Evolutionary conservation across 2,329 filamentous ascomycete genomes (phyloP).

Genomic region (Penicillium sp.): DNA sequence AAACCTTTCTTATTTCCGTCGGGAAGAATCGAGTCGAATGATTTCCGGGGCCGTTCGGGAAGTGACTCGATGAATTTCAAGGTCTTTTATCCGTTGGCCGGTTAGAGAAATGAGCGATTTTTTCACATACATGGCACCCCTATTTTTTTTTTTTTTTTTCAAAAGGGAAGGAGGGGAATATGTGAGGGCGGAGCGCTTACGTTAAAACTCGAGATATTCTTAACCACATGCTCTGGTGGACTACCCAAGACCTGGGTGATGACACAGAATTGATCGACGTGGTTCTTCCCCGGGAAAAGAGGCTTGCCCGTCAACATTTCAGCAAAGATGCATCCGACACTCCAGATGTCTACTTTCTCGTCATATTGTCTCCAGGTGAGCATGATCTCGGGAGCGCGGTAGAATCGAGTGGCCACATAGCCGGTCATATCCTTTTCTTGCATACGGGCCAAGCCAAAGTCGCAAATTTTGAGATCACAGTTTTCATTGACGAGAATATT

Average conservation of each 20-base stretch:
- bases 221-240: conserved; percentile 93
- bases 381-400: conserved; percentile 98
- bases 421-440: conserved; percentile 99
- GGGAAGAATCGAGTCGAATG: conserved; percentile 81
- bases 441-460: conserved; percentile 93
- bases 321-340: conserved; percentile 95
- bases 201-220: conserved; percentile 96
- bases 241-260: conserved; percentile 97
- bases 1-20: conserved; percentile 78
- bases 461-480: conserved; percentile 98
- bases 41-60: conserved; percentile 84
- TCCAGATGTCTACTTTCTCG: conserved; percentile 98
- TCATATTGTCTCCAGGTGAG: conserved; percentile 99
- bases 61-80: conserved; percentile 94
- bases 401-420: conserved; percentile 97
- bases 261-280: conserved; percentile 99
- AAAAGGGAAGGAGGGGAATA: no score
- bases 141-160: no score
- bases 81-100: conserved; percentile 52
- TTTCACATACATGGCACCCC: no score
- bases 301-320: conserved; percentile 99
- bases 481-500: conserved; percentile 99
- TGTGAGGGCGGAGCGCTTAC: conserved; percentile 46
- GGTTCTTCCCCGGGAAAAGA: conserved; percentile 95
- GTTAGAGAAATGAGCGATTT: no score